Evolutionary conservation across 2,329 filamentous ascomycete genomes (phyloP).

Genomic region (Apiospora aurea): DNA sequence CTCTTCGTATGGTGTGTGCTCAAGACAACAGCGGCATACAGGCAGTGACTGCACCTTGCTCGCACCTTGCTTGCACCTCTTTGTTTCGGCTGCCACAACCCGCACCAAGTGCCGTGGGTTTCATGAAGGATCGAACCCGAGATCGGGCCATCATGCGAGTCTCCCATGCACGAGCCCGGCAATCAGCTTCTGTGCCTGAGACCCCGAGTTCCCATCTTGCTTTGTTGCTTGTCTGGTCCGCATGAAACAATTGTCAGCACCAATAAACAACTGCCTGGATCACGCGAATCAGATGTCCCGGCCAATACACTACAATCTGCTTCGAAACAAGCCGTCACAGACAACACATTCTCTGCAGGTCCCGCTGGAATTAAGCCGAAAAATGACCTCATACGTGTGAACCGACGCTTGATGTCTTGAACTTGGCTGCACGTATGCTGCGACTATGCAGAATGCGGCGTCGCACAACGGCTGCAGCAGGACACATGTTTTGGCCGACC

Average conservation of each 20-base stretch:
- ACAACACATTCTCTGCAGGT: slow-evolving; percentile 17
- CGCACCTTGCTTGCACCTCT: neutral
- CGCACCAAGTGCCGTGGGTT: slow-evolving; percentile 15
- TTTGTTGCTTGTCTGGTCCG: slow-evolving; percentile 11
- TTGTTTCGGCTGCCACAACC: neutral
- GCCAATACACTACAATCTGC: neutral
- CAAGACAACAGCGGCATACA: slow-evolving; percentile 6
- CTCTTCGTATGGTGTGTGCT: neutral
- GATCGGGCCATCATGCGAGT: slow-evolving; percentile 19
- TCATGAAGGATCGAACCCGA: slow-evolving; percentile 9
- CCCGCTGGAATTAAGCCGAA: neutral
- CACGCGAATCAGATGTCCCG: neutral
- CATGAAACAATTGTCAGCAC: slow-evolving; percentile 18
- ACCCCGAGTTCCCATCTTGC: slow-evolving; percentile 8
- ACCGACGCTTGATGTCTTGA: neutral
- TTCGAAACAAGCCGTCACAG: slow-evolving; percentile 19
- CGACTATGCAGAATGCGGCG: neutral
- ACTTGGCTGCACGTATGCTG: neutral
- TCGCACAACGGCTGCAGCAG: slow-evolving; percentile 3
- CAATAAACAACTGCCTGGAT: slow-evolving; percentile 5
- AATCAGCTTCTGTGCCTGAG: slow-evolving; percentile 16
- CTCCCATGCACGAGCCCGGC: slow-evolving; percentile 16
- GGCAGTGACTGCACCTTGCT: neutral
- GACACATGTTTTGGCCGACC: neutral
- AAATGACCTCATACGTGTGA: slow-evolving; percentile 8